phyloP scores from a whole-genome alignment of 176 grass and related monocot genomes.

The Tuctoria greenei region DNA sequence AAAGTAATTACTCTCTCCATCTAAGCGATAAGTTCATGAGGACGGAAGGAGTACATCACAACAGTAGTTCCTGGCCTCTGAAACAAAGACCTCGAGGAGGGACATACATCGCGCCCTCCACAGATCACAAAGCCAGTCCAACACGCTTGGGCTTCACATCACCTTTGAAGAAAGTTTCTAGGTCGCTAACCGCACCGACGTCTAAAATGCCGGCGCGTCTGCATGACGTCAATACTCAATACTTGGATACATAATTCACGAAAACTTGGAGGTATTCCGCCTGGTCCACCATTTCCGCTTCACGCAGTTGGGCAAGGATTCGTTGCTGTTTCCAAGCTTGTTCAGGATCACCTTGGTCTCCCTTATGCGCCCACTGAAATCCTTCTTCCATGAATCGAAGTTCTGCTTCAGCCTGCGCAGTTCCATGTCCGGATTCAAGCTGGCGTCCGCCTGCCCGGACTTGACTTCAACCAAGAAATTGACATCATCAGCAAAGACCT shows the following conservation, averaged over 20 bases:
- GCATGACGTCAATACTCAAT: neutral
- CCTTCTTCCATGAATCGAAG: conserved; percentile 90
- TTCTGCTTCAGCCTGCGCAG: conserved; percentile 72
- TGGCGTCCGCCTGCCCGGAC: conserved; percentile 69
- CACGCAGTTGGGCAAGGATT: conserved; percentile 52
- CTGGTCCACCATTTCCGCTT: conserved; percentile 88
- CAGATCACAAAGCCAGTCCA: conserved; percentile 45
- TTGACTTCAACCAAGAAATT: conserved; percentile 95
- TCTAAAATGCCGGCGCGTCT: conserved; percentile 34
- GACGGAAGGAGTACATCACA: too few relatives aligned
- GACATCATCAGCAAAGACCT: conserved; percentile 79
- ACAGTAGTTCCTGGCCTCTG: conserved; percentile 29
- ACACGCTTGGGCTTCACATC: conserved; percentile 37
- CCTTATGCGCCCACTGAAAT: conserved; percentile 61
- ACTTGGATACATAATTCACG: conserved; percentile 38
- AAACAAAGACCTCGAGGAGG: conserved; percentile 39
- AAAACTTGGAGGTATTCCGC: conserved; percentile 72
- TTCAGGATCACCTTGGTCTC: conserved; percentile 87
- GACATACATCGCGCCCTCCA: conserved; percentile 54
- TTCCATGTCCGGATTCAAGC: conserved; percentile 84
- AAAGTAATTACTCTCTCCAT: too few relatives aligned
- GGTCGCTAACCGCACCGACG: conserved; percentile 7
- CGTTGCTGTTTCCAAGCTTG: conserved; percentile 55
- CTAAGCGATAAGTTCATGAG: too few relatives aligned
- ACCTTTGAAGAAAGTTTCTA: conserved; percentile 12